Percentiles rank a stretch among this genome's conserved stretches.
These are phyloP conservation scores for Kodamaea jinghongensis DNA, from an alignment of 805 yeast genomes.

Conservation along the genomic window DNA sequence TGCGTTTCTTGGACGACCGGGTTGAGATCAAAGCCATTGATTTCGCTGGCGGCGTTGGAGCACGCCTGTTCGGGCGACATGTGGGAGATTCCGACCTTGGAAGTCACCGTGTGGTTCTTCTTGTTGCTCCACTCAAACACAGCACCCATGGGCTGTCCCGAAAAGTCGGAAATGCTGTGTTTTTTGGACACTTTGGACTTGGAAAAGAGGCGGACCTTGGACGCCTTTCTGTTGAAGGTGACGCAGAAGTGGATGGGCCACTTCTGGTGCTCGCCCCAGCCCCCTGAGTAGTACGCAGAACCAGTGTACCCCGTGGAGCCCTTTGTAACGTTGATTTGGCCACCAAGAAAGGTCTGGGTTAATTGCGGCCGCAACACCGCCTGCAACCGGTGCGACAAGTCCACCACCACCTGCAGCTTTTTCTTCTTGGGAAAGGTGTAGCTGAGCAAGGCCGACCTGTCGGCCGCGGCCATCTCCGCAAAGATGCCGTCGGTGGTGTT, in stretches of 20 bases:
- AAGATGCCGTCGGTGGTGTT: constrained; percentile 18
- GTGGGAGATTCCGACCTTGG: constrained; percentile 29
- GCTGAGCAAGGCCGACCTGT: constrained; percentile 23
- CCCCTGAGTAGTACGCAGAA: constrained; percentile 23
- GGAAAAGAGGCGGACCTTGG: constrained; percentile 13
- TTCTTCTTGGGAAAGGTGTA: constrained; percentile 18
- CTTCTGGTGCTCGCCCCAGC: constrained; percentile 29
- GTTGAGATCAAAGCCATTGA: constrained; percentile 15
- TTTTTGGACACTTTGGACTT: not conserved
- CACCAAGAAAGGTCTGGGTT: constrained; percentile 30
- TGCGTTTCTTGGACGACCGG: constrained; percentile 13
- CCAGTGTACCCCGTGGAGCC: constrained; percentile 22
- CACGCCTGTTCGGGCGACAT: constrained; percentile 28
- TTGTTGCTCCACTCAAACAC: constrained; percentile 20
- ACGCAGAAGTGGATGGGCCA: constrained; percentile 32
- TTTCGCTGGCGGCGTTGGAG: constrained; percentile 18
- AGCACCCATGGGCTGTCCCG: constrained; percentile 15
- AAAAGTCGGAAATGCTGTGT: not conserved
- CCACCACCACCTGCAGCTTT: constrained; percentile 21
- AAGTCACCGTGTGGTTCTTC: constrained; percentile 6
- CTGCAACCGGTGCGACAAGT: constrained; percentile 27
- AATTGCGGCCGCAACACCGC: constrained; percentile 29
- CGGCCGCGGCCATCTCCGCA: constrained; percentile 26
- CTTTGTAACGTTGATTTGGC: constrained; percentile 17
- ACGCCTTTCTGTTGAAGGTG: constrained; percentile 21